Evolutionary conservation across 2,329 filamentous ascomycete species (phyloP).

Genomic region (Acarospora socialis): DNA sequence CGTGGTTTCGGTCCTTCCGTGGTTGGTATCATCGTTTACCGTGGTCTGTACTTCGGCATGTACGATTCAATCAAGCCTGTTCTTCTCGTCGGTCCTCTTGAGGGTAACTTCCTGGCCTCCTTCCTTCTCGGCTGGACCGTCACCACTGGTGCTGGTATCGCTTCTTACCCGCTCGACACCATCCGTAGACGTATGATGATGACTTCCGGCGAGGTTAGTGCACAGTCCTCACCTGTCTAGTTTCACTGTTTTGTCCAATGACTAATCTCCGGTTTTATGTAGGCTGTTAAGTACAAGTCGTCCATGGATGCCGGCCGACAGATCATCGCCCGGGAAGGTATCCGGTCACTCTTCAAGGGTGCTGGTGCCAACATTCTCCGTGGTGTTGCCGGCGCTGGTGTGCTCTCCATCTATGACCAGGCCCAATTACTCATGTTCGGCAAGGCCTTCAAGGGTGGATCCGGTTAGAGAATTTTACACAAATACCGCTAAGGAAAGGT

Average conservation of each 20-base stretch:
- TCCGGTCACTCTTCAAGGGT: constrained; percentile 99
- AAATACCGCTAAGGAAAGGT: too few species aligned
- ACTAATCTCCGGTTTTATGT: constrained; percentile 25
- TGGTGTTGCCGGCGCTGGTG: constrained; percentile 99
- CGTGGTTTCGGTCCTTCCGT: constrained; percentile 99
- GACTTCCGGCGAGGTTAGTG: constrained; percentile 63
- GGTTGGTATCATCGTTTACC: constrained; percentile 98
- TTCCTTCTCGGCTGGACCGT: constrained; percentile 98
- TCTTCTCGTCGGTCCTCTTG: constrained; percentile 75
- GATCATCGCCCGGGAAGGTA: constrained; percentile 93
- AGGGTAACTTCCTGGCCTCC: constrained; percentile 98
- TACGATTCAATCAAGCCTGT: constrained; percentile 99
- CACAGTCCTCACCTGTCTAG: constrained; percentile 1
- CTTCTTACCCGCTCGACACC: constrained; percentile 99
- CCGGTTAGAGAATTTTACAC: constrained; percentile 7
- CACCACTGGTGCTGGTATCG: constrained; percentile 99
- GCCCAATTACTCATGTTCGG: constrained; percentile 98
- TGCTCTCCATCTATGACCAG: constrained; percentile 99
- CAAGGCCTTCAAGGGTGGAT: constrained; percentile 77
- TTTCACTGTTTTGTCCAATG: constrained; percentile 27
- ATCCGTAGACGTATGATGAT: constrained; percentile 99
- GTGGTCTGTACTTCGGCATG: constrained; percentile 99
- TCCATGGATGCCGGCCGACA: constrained; percentile 89
- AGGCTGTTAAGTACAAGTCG: constrained; percentile 99
- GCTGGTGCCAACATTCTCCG: constrained; percentile 99